Conservation (phyloP, 2,329 filamentous ascomycete genomes). For the Cordyceps fumosorosea region DNA sequence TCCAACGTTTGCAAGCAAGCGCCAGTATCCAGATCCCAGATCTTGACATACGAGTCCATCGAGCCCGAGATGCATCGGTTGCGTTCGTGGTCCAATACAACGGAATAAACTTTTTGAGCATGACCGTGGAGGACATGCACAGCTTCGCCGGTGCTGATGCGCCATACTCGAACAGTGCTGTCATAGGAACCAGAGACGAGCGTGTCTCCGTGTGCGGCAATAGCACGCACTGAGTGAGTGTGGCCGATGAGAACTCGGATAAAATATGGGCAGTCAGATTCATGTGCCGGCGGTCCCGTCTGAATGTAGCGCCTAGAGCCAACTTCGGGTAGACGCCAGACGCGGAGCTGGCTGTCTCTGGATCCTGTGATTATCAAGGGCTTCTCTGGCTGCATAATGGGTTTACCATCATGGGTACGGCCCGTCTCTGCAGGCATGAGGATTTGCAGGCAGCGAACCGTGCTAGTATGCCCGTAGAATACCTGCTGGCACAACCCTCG, state of each 20-base stretch:
- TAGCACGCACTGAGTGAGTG: constrained; percentile 88
- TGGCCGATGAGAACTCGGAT: constrained; percentile 82
- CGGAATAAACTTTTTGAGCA: constrained; percentile 90
- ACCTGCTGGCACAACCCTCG: constrained; percentile 87
- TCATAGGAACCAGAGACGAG: constrained; percentile 98
- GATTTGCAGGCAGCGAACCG: constrained; percentile 91
- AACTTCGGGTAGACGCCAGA: constrained; percentile 86
- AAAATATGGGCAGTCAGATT: constrained; percentile 88
- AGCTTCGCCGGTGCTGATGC: constrained; percentile 88
- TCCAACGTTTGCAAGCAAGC: constrained; percentile 82
- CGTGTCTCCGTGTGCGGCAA: constrained; percentile 89
- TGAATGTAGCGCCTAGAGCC: constrained; percentile 74
- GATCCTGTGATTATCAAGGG: constrained; percentile 97
- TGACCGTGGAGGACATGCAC: constrained; percentile 81
- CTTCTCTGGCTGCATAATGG: constrained; percentile 86
- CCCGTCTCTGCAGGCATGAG: constrained; percentile 78
- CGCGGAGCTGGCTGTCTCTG: constrained; percentile 84
- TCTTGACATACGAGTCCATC: constrained; percentile 97
- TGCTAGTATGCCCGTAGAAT: constrained; percentile 96
- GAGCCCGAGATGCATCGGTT: constrained; percentile 96
- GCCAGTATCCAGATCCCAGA: constrained; percentile 90
- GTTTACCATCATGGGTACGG: constrained; percentile 60
- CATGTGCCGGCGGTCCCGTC: constrained; percentile 64
- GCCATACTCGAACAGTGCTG: constrained; percentile 91
- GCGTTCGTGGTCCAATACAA: constrained; percentile 84